Evolutionary conservation across 352 stramenopile species (phyloP), one percentile per base, ranked within the genome.

Genomic region (Saprolegnia parasitica): DNA sequence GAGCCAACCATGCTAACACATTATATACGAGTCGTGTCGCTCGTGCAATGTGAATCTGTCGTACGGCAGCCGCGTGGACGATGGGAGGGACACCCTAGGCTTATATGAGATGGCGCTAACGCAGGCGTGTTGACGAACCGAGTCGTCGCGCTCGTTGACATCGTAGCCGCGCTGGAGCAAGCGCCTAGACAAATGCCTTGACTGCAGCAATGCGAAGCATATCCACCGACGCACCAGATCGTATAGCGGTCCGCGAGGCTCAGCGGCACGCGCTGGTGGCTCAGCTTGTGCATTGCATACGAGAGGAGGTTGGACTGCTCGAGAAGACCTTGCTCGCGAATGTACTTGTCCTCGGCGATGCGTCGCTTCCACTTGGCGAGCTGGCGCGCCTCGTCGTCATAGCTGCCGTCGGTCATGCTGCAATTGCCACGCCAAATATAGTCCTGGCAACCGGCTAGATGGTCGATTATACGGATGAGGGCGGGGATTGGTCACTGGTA

Each of bases 351-450:
- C 39, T 70, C 63, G 5, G 29, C 63, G 23, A 70, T 20, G 16
- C 63, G 63, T 15, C 63, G 63, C 49, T 70, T 70, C 63, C 63
- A 70, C 26, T 70, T 70, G 37, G 63, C 63, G 26, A 70, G 26
- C 16, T 70, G 45, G 16, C 58, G 40, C 13, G 21, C 23, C 10
- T 67, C 61, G 32, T 61, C 26, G 56, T 65, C 56, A 10, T 32
- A 37, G 23, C 20, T 40, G 9, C 26, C 49, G 16, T 47, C 35
- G 9, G 46, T 35, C 62, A 60, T 60, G 52, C 24, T 32, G 24
- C n/a, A 58, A 62, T 70, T 49, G 20, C 1, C 21, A 50, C 10
- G 16, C 54, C 39, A 61, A 42, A 61, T 10, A 61, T 61, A 61
- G 35, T 1, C 21, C 5, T 50, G 3, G 56, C 1, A n/a, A 49